Evolutionary conservation across 2,329 filamentous ascomycete species (phyloP), one percentile per base, ranked within the genome.

Genomic region (Aspergillus sp.): DNA sequence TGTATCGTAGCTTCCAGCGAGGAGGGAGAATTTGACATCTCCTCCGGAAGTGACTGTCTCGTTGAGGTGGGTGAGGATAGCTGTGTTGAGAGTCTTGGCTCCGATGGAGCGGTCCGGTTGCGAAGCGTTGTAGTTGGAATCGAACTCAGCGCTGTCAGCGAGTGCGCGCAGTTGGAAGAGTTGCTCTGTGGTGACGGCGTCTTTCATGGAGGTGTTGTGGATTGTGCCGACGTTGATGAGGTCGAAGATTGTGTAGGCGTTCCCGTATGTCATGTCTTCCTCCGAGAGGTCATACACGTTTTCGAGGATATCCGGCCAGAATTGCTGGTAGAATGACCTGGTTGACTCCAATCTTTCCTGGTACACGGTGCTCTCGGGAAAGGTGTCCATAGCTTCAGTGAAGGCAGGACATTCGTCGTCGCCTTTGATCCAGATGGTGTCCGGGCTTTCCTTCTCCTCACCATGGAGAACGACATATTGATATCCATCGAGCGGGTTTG

Each of bases 61-160:
- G 56, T 77, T 76, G 50, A 78, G 69, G 9, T 66, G 68, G 24
- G 80, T 72, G 17, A 80, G 78, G 12, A 87, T 79, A 38, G 84
- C 72, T 30, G 93, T 82, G 8, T 81, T 83, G 18, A 97, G 76
- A 49, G 85, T 83, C 4, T 85, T 84, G 39, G 85, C 83, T 45
- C 81, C 79, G 6, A 78, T 78, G 11, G 75, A 71, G 45, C 74
- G 72, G 44, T 75, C 71, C 20, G 71, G 66, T 44, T 75, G 71
- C 6, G 71, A 68, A 66, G 78, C 76, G 76, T 93, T 92, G 83
- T 88, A 95, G 56, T 89, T 89, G 8, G 93, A 85, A 66, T 86
- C 87, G 80, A 83, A 96, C 73, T 96, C 89, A 72, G 93, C 89
- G 56, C 79, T 76, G 69, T 93, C 85, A 64, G 92, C 91, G 18